phyloP scores from a whole-genome alignment of 2,329 filamentous ascomycete species.

The Pseudogymnoascus pannorum region DNA sequence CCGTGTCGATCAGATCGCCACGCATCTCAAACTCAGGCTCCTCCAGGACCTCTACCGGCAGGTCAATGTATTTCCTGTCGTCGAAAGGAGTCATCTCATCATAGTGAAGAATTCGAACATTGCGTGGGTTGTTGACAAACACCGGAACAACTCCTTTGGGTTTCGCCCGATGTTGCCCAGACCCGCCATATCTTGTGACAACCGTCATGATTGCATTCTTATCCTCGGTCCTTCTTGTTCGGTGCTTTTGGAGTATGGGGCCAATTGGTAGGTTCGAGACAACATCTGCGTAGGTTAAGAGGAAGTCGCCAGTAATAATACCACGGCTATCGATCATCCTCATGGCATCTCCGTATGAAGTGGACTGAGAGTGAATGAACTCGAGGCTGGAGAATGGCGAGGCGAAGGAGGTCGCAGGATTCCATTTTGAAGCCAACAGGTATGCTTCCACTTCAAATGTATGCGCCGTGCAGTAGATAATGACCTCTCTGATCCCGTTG shows the following conservation, averaged over 20 bases:
- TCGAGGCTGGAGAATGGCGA: conserved; percentile 72
- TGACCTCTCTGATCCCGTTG: conserved; percentile 90
- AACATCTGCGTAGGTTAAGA: conserved; percentile 87
- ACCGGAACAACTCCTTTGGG: conserved; percentile 67
- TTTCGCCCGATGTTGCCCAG: conserved; percentile 66
- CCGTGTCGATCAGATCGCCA: conserved; percentile 84
- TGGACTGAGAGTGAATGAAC: conserved; percentile 77
- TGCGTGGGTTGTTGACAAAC: conserved; percentile 77
- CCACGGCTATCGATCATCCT: conserved; percentile 84
- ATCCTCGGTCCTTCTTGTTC: conserved; percentile 70
- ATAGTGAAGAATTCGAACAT: conserved; percentile 82
- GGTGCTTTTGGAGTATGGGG: conserved; percentile 67
- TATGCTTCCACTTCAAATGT: conserved; percentile 82
- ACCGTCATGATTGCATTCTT: conserved; percentile 98
- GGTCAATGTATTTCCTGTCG: conserved; percentile 55
- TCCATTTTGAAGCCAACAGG: conserved; percentile 72
- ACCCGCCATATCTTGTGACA: conserved; percentile 72
- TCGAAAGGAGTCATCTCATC: conserved; percentile 75
- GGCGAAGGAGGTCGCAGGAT: conserved; percentile 55
- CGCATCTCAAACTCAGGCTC: conserved; percentile 63
- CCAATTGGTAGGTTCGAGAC: conserved; percentile 87
- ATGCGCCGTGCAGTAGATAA: conserved; percentile 84
- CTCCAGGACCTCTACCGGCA: conserved; percentile 75
- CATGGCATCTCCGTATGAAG: conserved; percentile 87
- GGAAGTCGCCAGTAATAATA: conserved; percentile 81